A percentile compares a stretch with the other conserved stretches of the same genome.
phyloP scores from a whole-genome alignment of 2,329 filamentous ascomycete genomes.

The Clonostachys chloroleuca region DNA sequence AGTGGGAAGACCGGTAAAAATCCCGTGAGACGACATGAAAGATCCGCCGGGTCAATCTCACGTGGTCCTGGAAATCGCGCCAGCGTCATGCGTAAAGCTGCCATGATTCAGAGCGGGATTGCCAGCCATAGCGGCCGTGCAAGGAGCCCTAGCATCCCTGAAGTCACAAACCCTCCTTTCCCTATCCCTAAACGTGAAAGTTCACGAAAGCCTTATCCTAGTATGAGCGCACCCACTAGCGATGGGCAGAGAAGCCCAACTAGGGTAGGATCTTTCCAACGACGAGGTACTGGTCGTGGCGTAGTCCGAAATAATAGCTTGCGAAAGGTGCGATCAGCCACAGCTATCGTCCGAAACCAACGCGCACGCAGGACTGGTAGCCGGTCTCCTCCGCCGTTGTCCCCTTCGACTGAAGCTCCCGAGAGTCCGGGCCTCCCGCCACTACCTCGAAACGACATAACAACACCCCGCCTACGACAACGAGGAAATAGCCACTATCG shows the following conservation, averaged over 20 bases:
- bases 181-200: slow-evolving; percentile 88
- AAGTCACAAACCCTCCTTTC: slow-evolving; percentile 69
- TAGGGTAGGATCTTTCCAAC: slow-evolving; percentile 50
- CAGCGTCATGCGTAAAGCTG: slow-evolving; percentile 69
- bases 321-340: slow-evolving; percentile 82
- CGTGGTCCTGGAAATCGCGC: slow-evolving; percentile 35
- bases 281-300: slow-evolving; percentile 41
- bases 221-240: slow-evolving; percentile 53
- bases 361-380: slow-evolving; percentile 46
- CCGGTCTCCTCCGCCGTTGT: slow-evolving; percentile 61
- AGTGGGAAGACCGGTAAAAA: slow-evolving; percentile 5
- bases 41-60: not conserved
- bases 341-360: slow-evolving; percentile 59
- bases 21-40: not conserved
- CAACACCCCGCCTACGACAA: slow-evolving; percentile 48
- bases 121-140: slow-evolving; percentile 62
- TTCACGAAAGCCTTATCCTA: slow-evolving; percentile 69
- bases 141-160: slow-evolving; percentile 61
- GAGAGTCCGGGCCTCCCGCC: slow-evolving; percentile 71
- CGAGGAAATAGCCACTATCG: slow-evolving; percentile 33
- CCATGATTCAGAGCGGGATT: slow-evolving; percentile 76
- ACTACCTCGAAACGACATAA: slow-evolving; percentile 68
- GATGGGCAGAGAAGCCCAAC: slow-evolving; percentile 79
- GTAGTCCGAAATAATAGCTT: slow-evolving; percentile 58
- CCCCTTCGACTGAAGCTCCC: slow-evolving; percentile 61